These are phyloP conservation scores for Rostrohypoxylon terebratum DNA, from an alignment of 495 filamentous ascomycete genomes.

Conservation along the genomic window DNA sequence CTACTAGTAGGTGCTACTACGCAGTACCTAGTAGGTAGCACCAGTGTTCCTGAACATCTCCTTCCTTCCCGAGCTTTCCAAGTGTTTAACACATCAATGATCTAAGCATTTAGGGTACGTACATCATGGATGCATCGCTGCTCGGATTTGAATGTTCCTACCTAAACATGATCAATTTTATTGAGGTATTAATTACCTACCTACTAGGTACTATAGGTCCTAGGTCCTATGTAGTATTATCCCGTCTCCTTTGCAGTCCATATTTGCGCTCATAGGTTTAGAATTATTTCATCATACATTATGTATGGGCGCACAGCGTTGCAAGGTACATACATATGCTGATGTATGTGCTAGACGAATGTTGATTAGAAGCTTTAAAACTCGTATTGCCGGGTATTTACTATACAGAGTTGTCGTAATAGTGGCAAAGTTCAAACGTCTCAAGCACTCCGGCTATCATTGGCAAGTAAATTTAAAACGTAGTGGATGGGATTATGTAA, in stretches of 20 bases:
- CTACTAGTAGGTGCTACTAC: too few relatives aligned
- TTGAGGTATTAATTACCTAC: background rate
- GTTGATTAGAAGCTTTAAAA: background rate
- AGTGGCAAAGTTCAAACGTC: constrained; percentile 11
- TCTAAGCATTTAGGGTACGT: background rate
- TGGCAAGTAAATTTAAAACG: background rate
- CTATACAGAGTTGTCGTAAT: background rate
- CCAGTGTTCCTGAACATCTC: constrained; percentile 23
- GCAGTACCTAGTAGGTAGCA: too few relatives aligned
- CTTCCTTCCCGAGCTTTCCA: constrained; percentile 23
- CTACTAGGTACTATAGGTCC: background rate
- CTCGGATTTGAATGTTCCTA: background rate
- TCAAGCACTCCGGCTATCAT: background rate
- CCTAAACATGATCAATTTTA: background rate
- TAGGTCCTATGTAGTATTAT: too few relatives aligned
- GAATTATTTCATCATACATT: background rate
- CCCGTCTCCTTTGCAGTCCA: background rate
- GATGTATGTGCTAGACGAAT: background rate
- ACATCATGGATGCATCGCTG: background rate
- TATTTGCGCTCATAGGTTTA: background rate
- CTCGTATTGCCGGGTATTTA: background rate
- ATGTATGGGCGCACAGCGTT: background rate
- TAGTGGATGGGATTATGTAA: background rate
- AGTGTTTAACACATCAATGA: background rate
- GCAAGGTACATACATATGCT: background rate